Conservation (phyloP, 805 yeast genomes). For the Metschnikowia matae region DNA sequence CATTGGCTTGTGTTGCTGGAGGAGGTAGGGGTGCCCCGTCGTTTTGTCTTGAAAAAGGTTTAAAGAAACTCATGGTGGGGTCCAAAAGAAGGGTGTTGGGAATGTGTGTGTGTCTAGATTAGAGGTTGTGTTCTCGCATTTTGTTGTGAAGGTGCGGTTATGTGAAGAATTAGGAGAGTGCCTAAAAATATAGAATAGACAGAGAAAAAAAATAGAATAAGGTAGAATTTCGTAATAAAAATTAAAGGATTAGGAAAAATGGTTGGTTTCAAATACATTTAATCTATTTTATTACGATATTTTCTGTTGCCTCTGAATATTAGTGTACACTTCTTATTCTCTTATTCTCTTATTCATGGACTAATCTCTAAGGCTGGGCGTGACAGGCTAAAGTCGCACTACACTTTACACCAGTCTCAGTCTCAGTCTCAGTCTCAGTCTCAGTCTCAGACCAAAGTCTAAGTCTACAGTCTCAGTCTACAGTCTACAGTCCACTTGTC, state of each 20-base stretch:
- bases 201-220: not conserved
- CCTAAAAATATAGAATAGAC: not conserved
- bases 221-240: too few species aligned
- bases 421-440: not conserved
- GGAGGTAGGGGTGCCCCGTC: conserved; percentile 37
- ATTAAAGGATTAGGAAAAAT: too few species aligned
- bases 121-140: not conserved
- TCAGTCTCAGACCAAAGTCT: too few species aligned
- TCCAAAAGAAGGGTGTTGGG: too few species aligned
- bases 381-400: not conserved
- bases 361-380: not conserved
- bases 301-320: too few species aligned
- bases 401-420: not conserved
- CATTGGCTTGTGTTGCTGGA: conserved; percentile 31
- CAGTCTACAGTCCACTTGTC: too few species aligned
- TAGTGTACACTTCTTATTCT: too few species aligned
- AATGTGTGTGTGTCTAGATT: too few species aligned
- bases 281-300: too few species aligned
- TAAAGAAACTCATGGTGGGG: conserved; percentile 37
- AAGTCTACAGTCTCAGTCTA: too few species aligned
- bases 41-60: conserved; percentile 27
- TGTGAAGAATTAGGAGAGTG: not conserved
- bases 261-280: too few species aligned
- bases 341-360: too few species aligned
- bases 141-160: not conserved